phyloP scores from a whole-genome alignment of 305 asterid genomes.

The Solanum aculeatissimum region DNA sequence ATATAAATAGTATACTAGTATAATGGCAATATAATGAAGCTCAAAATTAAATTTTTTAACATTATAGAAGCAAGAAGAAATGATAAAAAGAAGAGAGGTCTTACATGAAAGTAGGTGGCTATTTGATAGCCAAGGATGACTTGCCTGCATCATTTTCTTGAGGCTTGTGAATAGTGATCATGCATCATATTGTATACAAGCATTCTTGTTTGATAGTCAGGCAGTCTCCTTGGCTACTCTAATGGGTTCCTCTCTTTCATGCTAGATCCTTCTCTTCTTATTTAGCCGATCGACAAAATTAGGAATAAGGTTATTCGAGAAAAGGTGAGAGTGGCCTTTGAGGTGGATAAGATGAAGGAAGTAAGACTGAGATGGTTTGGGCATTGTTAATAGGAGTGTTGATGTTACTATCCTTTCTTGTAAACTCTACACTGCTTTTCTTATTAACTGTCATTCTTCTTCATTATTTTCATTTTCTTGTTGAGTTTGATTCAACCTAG shows the following conservation, averaged over 20 bases:
- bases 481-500: too few relatives aligned
- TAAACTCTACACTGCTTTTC: too few relatives aligned
- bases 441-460: too few relatives aligned
- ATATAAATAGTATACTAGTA: background rate
- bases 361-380: too few relatives aligned
- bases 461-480: too few relatives aligned
- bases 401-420: too few relatives aligned
- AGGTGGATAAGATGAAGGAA: too few relatives aligned
- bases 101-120: constrained; percentile 31
- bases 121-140: constrained; percentile 84
- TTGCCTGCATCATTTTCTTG: constrained; percentile 40
- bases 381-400: too few relatives aligned
- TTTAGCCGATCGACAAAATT: background rate
- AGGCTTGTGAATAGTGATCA: background rate
- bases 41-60: background rate
- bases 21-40: background rate
- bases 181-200: background rate
- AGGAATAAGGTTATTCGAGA: too few relatives aligned
- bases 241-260: constrained; percentile 10
- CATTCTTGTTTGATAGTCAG: constrained; percentile 1
- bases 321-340: too few relatives aligned
- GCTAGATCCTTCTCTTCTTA: constrained; percentile 11
- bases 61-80: background rate
- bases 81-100: constrained; percentile 21
- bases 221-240: constrained; percentile 25